Base-by-base conservation (phyloP, 495 filamentous ascomycete species). In the Lindgomyces ingoldianus region DNA sequence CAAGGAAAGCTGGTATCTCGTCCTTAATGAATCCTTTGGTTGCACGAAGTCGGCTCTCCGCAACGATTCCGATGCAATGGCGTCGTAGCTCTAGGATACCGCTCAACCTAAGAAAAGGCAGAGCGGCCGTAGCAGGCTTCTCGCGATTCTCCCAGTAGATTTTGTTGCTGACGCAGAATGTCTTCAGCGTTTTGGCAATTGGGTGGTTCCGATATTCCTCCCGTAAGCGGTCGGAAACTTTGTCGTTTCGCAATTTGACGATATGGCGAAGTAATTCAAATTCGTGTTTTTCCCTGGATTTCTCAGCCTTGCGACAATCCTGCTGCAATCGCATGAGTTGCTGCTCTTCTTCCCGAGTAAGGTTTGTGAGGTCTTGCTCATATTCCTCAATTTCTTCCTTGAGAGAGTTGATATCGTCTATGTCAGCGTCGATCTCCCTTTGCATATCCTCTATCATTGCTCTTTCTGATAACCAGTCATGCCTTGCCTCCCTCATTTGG, bases 91-190 rank as follows among this genome's bases (percentile, higher is more conserved):
- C 41, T 3, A 76, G 10, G 46, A 77, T 75, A 4, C 74, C 75
- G 55, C 76, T 78, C 1, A 80, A 70, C 10, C 64, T 12, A 46
- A 80, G 72, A 29, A 61, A 67, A 4, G 70, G 73, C 24, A 74
- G 56, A 8, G 70, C 62, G 2, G 21, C 27, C 21, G 61, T 49
- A 41, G 52, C 70, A 3, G 58, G 39, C 25, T 36, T 29, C 19
- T 72, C 27, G n/a, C 76, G 73, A 24, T 74, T 16, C 4, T 73
- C 60, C 75, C 74, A 75, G 66, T 78, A 77, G 4, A 71, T 50
- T 0, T 33, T 53, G 50, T 78, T 80, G 66, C 76, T 76, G 27
- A 70, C 72, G 44, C 76, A 78, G 36, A 78, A 78, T 2, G 76
- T 72, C 3, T 64, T 66, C 49, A 77, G 59, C 4, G 33, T 24